These are phyloP conservation scores for Acorus gramineus DNA, from an alignment of 106 monocot species.

Conservation along the genomic window DNA sequence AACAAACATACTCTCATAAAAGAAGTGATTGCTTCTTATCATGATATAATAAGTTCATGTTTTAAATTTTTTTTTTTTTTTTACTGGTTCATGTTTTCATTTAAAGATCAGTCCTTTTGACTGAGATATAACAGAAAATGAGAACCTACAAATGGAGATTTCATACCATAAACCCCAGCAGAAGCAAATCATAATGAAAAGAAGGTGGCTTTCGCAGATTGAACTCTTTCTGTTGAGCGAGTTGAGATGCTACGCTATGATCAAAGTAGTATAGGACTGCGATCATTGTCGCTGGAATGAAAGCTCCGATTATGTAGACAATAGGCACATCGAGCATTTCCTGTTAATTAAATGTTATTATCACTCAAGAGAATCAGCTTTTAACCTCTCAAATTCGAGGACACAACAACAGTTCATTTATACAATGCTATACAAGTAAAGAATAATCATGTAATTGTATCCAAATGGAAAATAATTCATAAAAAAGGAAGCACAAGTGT, in stretches of 20 bases:
- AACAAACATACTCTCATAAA: not conserved
- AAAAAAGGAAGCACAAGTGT: not conserved
- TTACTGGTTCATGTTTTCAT: too few relatives aligned
- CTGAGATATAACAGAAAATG: too few relatives aligned
- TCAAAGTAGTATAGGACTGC: slow-evolving; percentile 84
- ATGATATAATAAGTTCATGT: too few relatives aligned
- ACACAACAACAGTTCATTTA: too few relatives aligned
- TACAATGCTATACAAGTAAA: not conserved
- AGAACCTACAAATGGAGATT: not conserved
- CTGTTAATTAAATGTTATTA: slow-evolving; percentile 18
- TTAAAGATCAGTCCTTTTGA: too few relatives aligned
- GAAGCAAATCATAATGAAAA: slow-evolving; percentile 81
- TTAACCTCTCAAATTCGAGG: too few relatives aligned
- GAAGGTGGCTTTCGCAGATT: slow-evolving; percentile 80
- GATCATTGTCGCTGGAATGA: slow-evolving; percentile 86
- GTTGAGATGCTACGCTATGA: slow-evolving; percentile 83
- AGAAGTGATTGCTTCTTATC: not conserved
- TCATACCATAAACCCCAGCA: slow-evolving; percentile 47
- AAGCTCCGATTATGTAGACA: slow-evolving; percentile 78
- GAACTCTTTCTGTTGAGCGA: slow-evolving; percentile 82
- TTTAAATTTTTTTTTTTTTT: too few relatives aligned
- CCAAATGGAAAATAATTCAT: not conserved
- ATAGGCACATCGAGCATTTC: slow-evolving; percentile 66
- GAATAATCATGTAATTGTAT: not conserved
- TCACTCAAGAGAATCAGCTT: too few relatives aligned